Evolutionary conservation across 352 stramenopile genomes (phyloP), one percentile per base, ranked within the genome.

Genomic region (Globisporangium paroecandrum): DNA sequence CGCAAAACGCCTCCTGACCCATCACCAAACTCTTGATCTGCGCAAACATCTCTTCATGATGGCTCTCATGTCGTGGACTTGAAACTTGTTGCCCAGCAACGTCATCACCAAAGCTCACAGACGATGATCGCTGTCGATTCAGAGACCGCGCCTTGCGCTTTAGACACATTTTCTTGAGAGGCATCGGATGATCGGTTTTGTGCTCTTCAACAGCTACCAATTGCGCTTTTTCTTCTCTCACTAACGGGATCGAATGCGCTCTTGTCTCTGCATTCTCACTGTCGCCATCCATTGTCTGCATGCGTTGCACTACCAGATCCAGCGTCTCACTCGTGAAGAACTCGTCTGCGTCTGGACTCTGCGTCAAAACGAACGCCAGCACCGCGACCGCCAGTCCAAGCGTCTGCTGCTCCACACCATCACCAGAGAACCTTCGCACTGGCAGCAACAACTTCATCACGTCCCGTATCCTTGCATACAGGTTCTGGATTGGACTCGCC

Each of bases 101-200:
- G 3, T 49, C 55, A 4, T 68, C 53, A 5, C 68, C 18, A 20
- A 43, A 65, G 2, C 36, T 58, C 2, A 58, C 25, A 3, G 36
- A 55, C 18, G 41, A 54, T 3, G 34, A 32, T 25, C 57, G 46
- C 7, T 15, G 15, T 32, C 51, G 66, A 12, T 25, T 12, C 18
- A 47, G 12, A 4, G 49, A 24, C 10, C 32, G 63, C 8, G 69
- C 70, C 62, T 89, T 92, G 36, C 82, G 68, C 60, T 85, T 92
- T 56, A 92, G 69, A 43, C 76, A 88, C 22, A 67, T 77, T 49
- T 82, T 85, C 38, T 70, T 82, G 55, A 74, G 18, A 27, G 63
- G 34, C 38, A 58, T 24, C 34, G 41, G 4, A 18, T 59, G 2
- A 12, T 36, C 53, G 18, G 13, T 12, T 29, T 36, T 58, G 10